A percentile compares a stretch with the other conserved stretches of the same genome.
phyloP scores from a whole-genome alignment of 495 filamentous ascomycete species.

The Penicillium paradoxum region DNA sequence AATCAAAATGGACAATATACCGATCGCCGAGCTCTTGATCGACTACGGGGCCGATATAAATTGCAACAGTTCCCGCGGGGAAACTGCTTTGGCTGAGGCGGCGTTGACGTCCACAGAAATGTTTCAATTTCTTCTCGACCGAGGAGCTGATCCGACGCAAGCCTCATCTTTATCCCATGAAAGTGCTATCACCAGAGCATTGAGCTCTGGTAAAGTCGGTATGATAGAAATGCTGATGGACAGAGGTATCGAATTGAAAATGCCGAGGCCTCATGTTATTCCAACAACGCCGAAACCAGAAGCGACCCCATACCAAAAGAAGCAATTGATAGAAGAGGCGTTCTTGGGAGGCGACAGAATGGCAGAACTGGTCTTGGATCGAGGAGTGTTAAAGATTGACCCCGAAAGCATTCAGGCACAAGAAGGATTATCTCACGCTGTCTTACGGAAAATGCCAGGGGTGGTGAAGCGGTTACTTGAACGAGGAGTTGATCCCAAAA shows the following conservation, averaged over 20 bases:
- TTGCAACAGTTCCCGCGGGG: neutral
- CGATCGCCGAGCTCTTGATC: neutral
- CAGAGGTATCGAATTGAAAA: neutral
- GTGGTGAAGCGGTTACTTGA: neutral
- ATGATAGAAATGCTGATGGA: neutral
- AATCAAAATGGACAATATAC: too few relatives aligned
- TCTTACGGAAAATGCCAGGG: neutral
- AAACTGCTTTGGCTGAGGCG: neutral
- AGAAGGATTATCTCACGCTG: neutral
- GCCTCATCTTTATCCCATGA: neutral
- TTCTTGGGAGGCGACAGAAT: too few relatives aligned
- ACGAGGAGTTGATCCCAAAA: neutral
- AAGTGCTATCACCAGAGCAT: neutral
- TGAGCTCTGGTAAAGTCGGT: neutral
- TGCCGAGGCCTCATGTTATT: too few relatives aligned
- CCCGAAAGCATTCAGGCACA: too few relatives aligned
- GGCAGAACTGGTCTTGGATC: too few relatives aligned
- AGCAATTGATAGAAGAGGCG: too few relatives aligned
- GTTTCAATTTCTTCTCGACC: neutral
- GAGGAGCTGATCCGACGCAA: too few relatives aligned
- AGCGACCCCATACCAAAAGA: too few relatives aligned
- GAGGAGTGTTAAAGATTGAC: too few relatives aligned
- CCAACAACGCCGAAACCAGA: too few relatives aligned
- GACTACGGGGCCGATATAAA: neutral
- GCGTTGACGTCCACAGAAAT: neutral